phyloP scores from a whole-genome alignment of 208 protist species.

The Vickermania ingenoplastis region DNA sequence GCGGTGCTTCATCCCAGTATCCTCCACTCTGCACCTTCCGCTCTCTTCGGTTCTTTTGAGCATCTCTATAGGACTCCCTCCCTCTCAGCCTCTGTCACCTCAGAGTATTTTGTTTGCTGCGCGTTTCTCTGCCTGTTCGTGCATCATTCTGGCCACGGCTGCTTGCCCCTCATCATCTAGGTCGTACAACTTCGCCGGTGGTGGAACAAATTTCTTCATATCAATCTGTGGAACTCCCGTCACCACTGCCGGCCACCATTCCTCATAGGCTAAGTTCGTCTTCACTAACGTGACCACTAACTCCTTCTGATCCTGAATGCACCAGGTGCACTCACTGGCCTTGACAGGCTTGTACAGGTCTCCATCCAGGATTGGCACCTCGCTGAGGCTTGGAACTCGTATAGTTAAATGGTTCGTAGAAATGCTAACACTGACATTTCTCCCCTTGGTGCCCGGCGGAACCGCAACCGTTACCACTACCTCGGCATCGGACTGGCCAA shows the following conservation, averaged over 20 bases:
- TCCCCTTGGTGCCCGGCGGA: constrained; percentile 28
- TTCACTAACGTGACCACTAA: constrained; percentile 68
- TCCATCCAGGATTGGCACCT: constrained; percentile 44
- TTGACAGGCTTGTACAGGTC: constrained; percentile 74
- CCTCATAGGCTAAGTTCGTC: constrained; percentile 75
- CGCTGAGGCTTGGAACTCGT: constrained; percentile 16
- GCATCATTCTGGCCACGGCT: constrained; percentile 88
- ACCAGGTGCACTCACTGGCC: constrained; percentile 74
- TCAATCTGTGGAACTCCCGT: constrained; percentile 68
- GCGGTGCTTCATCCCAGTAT: too few species aligned
- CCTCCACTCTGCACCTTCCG: too few species aligned
- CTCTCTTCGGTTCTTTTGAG: too few species aligned
- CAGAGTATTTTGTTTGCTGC: too few species aligned
- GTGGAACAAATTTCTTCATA: constrained; percentile 82
- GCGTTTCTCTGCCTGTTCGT: constrained; percentile 75
- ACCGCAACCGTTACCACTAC: constrained; percentile 60
- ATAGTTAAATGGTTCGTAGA: constrained; percentile 26
- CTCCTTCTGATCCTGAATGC: constrained; percentile 51
- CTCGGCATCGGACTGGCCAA: constrained; percentile 71
- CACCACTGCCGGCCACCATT: constrained; percentile 83
- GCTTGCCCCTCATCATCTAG: constrained; percentile 77
- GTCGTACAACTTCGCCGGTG: constrained; percentile 54
- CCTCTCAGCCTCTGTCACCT: too few species aligned
- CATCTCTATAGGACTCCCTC: too few species aligned
- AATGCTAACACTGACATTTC: constrained; percentile 56